Evolutionary conservation across 1,284 basidiomycete species (phyloP).

Genomic region (Papiliotrema flavescens): DNA sequence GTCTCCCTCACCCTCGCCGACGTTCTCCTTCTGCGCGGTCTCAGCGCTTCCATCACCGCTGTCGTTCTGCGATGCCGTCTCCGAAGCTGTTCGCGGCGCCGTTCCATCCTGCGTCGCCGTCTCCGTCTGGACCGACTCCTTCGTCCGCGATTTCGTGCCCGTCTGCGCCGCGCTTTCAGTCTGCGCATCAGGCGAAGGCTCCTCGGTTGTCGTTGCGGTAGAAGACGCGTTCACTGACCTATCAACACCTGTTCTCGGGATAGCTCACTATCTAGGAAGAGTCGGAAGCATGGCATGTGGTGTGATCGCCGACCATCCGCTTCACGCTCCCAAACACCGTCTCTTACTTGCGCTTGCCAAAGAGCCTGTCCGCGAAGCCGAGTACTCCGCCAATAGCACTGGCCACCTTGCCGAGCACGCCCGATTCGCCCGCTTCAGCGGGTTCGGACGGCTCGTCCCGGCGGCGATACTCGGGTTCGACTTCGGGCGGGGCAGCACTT

Average conservation of each 20-base stretch:
- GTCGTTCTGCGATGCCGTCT: neutral
- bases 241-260: neutral
- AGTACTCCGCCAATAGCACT: constrained; percentile 36
- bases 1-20: neutral
- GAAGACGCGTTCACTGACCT: neutral
- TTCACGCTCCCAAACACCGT: neutral
- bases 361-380: constrained; percentile 35
- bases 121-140: neutral
- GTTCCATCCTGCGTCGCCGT: neutral
- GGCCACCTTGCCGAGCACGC: constrained; percentile 30
- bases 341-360: constrained; percentile 16
- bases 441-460: neutral
- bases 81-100: neutral
- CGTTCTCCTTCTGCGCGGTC: neutral
- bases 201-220: neutral
- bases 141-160: neutral
- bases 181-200: neutral
- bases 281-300: neutral
- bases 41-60: neutral
- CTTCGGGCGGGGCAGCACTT: constrained; percentile 4
- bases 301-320: neutral
- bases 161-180: constrained; percentile 1
- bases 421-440: neutral
- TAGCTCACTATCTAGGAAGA: constrained; percentile 4
- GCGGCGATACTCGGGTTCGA: constrained; percentile 13